Conservation (phyloP, 139 green algal species). For the Pleodorina starrii region DNA sequence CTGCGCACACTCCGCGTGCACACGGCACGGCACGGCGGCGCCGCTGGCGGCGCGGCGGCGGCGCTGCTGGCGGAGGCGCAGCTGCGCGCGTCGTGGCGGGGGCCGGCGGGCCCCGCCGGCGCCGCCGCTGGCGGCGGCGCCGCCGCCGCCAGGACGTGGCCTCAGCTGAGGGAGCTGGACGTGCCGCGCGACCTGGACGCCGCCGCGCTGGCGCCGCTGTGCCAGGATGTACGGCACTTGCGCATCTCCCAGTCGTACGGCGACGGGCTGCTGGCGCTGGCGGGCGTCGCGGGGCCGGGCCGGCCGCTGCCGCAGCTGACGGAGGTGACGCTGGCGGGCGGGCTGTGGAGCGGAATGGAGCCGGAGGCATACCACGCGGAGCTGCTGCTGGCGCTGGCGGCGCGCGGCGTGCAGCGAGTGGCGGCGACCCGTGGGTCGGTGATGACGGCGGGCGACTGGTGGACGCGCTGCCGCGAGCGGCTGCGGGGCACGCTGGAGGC, state of each 20-base stretch:
- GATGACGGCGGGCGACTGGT: not conserved
- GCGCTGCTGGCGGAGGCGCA: constrained; percentile 14
- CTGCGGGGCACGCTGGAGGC: not conserved
- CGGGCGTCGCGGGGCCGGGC: not conserved
- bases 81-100: not conserved
- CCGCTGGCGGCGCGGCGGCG: no score
- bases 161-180: not conserved
- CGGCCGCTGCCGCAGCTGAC: not conserved
- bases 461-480: not conserved
- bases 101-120: not conserved
- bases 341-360: not conserved
- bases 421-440: not conserved
- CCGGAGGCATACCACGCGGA: not conserved
- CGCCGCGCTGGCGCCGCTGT: not conserved
- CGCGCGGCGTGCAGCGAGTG: not conserved
- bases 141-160: not conserved
- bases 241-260: constrained; percentile 2
- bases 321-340: constrained; percentile 6
- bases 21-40: not conserved
- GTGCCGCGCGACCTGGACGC: constrained; percentile 3
- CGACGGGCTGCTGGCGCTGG: constrained; percentile 15
- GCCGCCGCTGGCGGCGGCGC: constrained; percentile 1
- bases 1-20: not conserved
- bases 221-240: not conserved
- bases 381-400: constrained; percentile 25